Evolutionary conservation across 306 rosid species (phyloP).

Genomic region (Cucurbita pepo): DNA sequence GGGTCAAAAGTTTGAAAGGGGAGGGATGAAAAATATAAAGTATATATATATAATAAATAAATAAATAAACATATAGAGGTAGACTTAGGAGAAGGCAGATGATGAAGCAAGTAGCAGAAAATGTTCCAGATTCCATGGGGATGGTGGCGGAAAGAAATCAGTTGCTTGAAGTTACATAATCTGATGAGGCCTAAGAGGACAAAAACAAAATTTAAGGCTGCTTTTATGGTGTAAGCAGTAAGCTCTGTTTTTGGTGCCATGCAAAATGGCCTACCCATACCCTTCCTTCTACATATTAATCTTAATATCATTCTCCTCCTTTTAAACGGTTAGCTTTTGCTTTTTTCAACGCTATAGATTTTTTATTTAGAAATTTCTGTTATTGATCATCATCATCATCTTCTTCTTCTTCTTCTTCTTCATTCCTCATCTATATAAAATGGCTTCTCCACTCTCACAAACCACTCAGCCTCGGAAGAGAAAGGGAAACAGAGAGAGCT

Average conservation of each 20-base stretch:
- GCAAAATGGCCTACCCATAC: not conserved
- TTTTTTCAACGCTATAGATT: not conserved
- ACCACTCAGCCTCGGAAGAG: not conserved
- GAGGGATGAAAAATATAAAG: not conserved
- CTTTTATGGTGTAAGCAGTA: not conserved
- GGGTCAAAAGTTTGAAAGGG: no score
- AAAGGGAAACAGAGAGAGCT: not conserved
- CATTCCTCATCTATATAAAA: not conserved
- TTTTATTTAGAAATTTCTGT: no score
- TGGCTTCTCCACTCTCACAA: not conserved
- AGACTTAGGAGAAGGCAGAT: not conserved
- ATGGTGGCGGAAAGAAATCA: not conserved
- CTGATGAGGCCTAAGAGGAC: not conserved
- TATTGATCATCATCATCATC: not conserved
- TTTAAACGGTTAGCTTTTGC: not conserved
- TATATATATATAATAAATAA: no score
- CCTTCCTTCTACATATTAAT: not conserved
- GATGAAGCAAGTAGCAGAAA: slow-evolving; percentile 2
- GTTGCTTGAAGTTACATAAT: not conserved
- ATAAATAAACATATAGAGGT: not conserved
- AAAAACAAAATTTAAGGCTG: not conserved
- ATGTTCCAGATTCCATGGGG: not conserved
- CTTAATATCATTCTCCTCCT: not conserved
- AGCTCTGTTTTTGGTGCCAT: not conserved
- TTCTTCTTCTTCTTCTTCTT: not conserved